Evolutionary conservation across 306 rosid genomes (phyloP).

Genomic region (Hylodesmum podocarpum): DNA sequence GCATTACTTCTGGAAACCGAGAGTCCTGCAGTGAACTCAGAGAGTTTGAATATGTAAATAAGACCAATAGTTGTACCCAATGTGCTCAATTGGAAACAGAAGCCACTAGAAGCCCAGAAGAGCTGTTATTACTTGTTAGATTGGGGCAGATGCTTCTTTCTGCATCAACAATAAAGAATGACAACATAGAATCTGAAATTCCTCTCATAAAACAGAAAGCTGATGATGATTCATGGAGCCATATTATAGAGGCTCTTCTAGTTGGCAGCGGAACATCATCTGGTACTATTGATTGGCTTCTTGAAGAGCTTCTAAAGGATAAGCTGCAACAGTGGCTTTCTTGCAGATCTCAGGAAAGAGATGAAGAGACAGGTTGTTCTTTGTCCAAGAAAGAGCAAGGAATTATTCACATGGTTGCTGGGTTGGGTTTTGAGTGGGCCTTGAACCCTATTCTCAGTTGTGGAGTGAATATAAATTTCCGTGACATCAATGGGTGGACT

Average conservation of each 20-base stretch:
- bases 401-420: constrained; percentile 89
- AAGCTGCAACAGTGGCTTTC: constrained; percentile 76
- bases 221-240: constrained; percentile 73
- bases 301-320: constrained; percentile 86
- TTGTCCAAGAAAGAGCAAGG: constrained; percentile 96
- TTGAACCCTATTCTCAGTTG: constrained; percentile 71
- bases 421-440: constrained; percentile 96
- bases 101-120: constrained; percentile 67
- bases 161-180: constrained; percentile 42
- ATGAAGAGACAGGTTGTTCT: constrained; percentile 52
- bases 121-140: constrained; percentile 85
- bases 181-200: constrained; percentile 43
- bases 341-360: constrained; percentile 44
- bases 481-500: constrained; percentile 92
- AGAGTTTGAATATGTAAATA: constrained; percentile 70
- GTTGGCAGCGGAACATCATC: constrained; percentile 70
- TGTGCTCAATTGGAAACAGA: constrained; percentile 46
- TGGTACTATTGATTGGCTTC: constrained; percentile 68
- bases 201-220: constrained; percentile 46
- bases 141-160: constrained; percentile 76
- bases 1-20: constrained; percentile 80
- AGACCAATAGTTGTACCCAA: constrained; percentile 39
- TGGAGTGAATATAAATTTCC: constrained; percentile 90
- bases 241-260: constrained; percentile 69
- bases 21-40: constrained; percentile 92